Conservation (phyloP, 352 stramenopile genomes). For the Saprolegnia parasitica region DNA sequence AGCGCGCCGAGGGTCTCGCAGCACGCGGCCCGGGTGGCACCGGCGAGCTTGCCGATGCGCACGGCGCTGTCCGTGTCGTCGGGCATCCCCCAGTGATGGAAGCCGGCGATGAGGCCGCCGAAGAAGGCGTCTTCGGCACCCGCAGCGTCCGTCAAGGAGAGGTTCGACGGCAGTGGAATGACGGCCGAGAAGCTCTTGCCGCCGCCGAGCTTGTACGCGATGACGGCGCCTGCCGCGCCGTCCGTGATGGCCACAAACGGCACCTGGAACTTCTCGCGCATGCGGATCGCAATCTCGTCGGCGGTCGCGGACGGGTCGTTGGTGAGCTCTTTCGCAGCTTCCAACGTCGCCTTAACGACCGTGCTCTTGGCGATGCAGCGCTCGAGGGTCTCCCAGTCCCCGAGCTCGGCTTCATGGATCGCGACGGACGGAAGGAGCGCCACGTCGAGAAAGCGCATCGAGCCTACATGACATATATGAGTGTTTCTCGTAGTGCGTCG, state of each 20-base stretch:
- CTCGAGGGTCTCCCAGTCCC: slow-evolving; percentile 26
- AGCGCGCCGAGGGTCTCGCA: slow-evolving; percentile 4
- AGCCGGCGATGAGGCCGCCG: slow-evolving; percentile 24
- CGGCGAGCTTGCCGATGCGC: slow-evolving; percentile 16
- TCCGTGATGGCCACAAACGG: slow-evolving; percentile 23
- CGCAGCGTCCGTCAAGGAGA: not conserved
- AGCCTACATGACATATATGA: not conserved
- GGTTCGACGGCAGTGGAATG: not conserved
- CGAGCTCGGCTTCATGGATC: slow-evolving; percentile 21
- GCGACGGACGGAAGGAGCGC: slow-evolving; percentile 18
- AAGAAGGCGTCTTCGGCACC: slow-evolving; percentile 28
- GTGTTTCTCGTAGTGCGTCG: not conserved
- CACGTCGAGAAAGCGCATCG: slow-evolving; percentile 26
- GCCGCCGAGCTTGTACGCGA: slow-evolving; percentile 13
- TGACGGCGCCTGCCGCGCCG: not conserved
- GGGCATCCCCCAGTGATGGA: slow-evolving; percentile 25
- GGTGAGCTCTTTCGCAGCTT: slow-evolving; percentile 10
- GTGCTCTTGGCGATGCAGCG: slow-evolving; percentile 25
- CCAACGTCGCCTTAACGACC: slow-evolving; percentile 20
- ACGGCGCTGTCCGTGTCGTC: slow-evolving; percentile 8
- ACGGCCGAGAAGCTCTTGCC: slow-evolving; percentile 1
- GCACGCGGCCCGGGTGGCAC: slow-evolving; percentile 6
- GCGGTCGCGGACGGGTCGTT: slow-evolving; percentile 12
- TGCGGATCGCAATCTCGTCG: slow-evolving; percentile 18
- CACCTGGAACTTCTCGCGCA: slow-evolving; percentile 19